These are phyloP conservation scores for Fusarium concolor DNA, from an alignment of 2,329 filamentous ascomycete species.

Conservation along the genomic window DNA sequence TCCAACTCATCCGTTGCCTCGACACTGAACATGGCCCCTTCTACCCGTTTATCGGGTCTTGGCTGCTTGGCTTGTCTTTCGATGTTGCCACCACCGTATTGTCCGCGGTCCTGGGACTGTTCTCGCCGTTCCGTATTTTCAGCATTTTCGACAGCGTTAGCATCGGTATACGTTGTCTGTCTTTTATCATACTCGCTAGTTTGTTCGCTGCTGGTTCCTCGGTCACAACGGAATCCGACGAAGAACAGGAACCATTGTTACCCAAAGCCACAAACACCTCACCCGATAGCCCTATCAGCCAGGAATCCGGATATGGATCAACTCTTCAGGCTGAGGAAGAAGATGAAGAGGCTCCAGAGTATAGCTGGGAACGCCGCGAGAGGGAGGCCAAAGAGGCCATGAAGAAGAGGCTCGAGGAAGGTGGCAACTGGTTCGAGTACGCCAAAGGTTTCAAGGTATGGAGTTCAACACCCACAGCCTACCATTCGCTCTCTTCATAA, in stretches of 20 bases:
- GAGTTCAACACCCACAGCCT: not conserved
- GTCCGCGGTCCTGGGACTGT: slow-evolving; percentile 15
- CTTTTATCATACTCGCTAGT: slow-evolving; percentile 33
- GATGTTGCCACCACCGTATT: slow-evolving; percentile 62
- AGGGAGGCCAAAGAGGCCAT: slow-evolving; percentile 68
- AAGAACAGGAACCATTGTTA: slow-evolving; percentile 70
- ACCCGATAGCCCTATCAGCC: slow-evolving; percentile 41
- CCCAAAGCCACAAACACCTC: slow-evolving; percentile 46
- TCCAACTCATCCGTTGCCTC: slow-evolving; percentile 66
- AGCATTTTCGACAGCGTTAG: slow-evolving; percentile 43
- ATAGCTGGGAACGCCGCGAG: slow-evolving; percentile 64
- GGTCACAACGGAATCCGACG: slow-evolving; percentile 55
- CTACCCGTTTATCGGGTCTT: slow-evolving; percentile 73
- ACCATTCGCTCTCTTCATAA: not conserved
- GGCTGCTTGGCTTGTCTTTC: slow-evolving; percentile 67
- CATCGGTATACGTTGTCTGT: slow-evolving; percentile 34
- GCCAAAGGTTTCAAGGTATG: slow-evolving; percentile 75
- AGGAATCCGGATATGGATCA: slow-evolving; percentile 56
- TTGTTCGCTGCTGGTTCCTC: slow-evolving; percentile 27
- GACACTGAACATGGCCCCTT: slow-evolving; percentile 65
- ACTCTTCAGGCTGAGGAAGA: slow-evolving; percentile 54
- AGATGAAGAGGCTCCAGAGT: slow-evolving; percentile 60
- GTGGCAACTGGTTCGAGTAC: slow-evolving; percentile 83
- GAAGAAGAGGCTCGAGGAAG: slow-evolving; percentile 76
- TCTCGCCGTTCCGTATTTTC: slow-evolving; percentile 22